Base-by-base conservation (phyloP, 345 rosid species). In the Pistacia atlantica region DNA sequence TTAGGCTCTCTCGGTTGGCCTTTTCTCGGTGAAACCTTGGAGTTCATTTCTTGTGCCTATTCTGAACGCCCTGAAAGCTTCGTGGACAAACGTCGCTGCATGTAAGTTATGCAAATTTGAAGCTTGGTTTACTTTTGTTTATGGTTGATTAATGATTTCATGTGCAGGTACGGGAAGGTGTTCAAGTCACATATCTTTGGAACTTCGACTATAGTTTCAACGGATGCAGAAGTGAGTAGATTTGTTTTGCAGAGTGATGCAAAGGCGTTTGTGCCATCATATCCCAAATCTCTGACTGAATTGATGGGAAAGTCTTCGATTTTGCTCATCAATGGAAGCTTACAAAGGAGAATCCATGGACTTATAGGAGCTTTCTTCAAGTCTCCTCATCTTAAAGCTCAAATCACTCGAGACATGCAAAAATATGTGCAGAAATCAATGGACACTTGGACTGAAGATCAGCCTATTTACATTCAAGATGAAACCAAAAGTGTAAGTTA, bases 171-270 rank as follows among this genome's bases (percentile, higher is more conserved):
- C 59, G 99, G 99, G 49, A 92, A 90, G 82, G 97, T 97, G 87
- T 97, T 97, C 79, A 97, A 90, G 90, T 92, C 99, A 11, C 99
- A 97, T 82, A 88, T 97, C 74, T 97, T 93, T 84, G 98, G 99
- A 22, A 88, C 87, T 55, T 90, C 90, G 17, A 90, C 94, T 2
- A 89, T 97, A 2, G 92, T 97, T 18, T 96, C 99, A 46, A 94
- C 97, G 69, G 99, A 97, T 81, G 93, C 92, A 76, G 97, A 91
- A 79, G 94, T 97, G 81, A 97, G 88, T 83, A 90, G 82, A 77
- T 75, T 89, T 52, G 91, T 97, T 73, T 89, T 97, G 12, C 99
- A 92, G 63, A 92, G 98, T 79, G 98, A 92, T 79, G 82, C 95
- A 16, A 90, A 86, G 74, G 45, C 85, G 11, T 97, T 96, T 75